These are phyloP conservation scores for Entamoeba invadens DNA, from an alignment of 208 protist species.

Conservation along the genomic window DNA sequence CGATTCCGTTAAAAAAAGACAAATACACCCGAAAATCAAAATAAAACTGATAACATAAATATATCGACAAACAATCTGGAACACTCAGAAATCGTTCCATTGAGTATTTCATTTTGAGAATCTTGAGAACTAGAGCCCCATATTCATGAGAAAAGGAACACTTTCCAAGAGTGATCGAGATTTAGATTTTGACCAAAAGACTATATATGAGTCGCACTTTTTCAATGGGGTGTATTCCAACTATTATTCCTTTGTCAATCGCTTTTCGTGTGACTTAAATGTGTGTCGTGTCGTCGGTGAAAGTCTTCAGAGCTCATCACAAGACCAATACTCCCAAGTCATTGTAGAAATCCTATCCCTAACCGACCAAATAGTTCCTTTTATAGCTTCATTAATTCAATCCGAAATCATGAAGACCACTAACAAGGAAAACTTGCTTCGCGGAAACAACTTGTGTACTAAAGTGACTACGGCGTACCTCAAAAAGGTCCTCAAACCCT, in stretches of 20 bases:
- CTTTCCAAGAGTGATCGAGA: no score
- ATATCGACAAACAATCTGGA: no score
- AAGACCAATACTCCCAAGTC: background rate
- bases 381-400: background rate
- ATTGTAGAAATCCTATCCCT: background rate
- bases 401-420: background rate
- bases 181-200: background rate
- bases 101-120: no score
- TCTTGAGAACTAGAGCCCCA: no score
- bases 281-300: background rate
- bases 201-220: background rate
- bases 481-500: background rate
- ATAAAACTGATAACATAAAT: no score
- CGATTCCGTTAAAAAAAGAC: no score
- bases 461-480: background rate
- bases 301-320: background rate
- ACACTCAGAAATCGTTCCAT: no score
- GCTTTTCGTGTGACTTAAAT: background rate
- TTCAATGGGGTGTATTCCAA: background rate
- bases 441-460: background rate
- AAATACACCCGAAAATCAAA: no score
- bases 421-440: background rate
- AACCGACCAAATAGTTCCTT: background rate
- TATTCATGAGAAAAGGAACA: no score
- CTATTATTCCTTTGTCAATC: background rate